Evolutionary conservation across 768 basidiomycete genomes (phyloP), one percentile per base, ranked within the genome.

Genomic region (Lyophyllum atratum): DNA sequence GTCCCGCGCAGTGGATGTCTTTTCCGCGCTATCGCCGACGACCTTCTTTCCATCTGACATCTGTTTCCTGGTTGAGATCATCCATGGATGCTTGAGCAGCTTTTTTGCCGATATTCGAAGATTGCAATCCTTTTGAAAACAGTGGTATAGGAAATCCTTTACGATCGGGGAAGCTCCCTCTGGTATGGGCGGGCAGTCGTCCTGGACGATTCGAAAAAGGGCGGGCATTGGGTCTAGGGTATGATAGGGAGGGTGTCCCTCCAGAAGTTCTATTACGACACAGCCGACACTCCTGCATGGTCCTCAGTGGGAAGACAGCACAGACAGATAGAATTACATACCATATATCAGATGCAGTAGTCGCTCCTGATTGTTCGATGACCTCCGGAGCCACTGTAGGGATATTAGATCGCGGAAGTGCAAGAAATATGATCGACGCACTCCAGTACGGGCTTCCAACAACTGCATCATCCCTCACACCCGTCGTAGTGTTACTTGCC

Each of bases 401-500:
- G 28, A 40, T 7, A 45, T 56, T 22, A 58, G 39, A 26, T 33
- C 24, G 17, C 34, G 21, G 5, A 24, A 42, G 33, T 24, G 4
- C 17, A 19, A 22, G 12, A 19, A 33, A 15, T 21, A 29, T 22
- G 50, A 31, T 40, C 52, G 2, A 82, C 89, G 63, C 71, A 94
- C 92, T 99, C 96, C 96, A 99, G 69, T 99, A 99, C 4, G 96
- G 96, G 66, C 93, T 95, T 6, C 96, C 96, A 40, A 98, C 96
- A 2, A 99, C 96, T 11, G 93, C 92, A 65, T 89, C 91, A 69
- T 97, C 93, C 44, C 83, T 83, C 22, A 87, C 87, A 11, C 85
- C 87, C 11, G 85, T 89, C 0, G 86, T 82, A 24, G 87, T 85
- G 10, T 81, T 86, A 52, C 88, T 89, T 11, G 95, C 94, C 19